Base-by-base conservation (phyloP, 495 filamentous ascomycete genomes). In the Opeltia flavorubescens region DNA sequence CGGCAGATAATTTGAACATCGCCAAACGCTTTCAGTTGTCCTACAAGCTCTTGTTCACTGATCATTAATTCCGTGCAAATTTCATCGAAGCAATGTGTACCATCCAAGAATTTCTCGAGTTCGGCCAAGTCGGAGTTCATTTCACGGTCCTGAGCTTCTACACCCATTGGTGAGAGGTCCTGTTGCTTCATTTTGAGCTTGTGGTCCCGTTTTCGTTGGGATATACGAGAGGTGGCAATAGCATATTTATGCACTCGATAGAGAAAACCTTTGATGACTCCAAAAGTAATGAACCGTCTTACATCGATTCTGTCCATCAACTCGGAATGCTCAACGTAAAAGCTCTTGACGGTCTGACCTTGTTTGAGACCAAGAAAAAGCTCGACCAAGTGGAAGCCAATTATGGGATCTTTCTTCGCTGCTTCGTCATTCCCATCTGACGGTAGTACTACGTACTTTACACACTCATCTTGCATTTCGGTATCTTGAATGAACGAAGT, bases 171-270 rank as follows among this genome's bases (percentile, higher is more conserved):
- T 25, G 9, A 4, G 17, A 30, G 4, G 5, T 18, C 20, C 25
- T 29, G 15, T 18, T 30, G 42, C 15, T n/a, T 15, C 24, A 23
- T 44, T 15, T 44, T 30, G 18, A 18, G 4, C 18, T 29, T 44
- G 42, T 44, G 26, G 9, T 44, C 42, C 24, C 23, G 44, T 31
- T 47, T 54, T 39, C 30, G 30, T 28, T 23, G 47, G 11, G 31
- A 7, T 18, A 27, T 28, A 5, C 21, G 17, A 13, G 45, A 29
- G 7, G 78, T 77, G 9, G 76, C 76, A 6, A 87, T 74, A 3
- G 86, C 83, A 57, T 93, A 91, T 58, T 88, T 88, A 65, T 96
- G 89, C 27, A 95, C 82, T 15, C 91, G 76, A 62, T 95, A 95
- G n/a, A 98, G 56, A 51, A 94, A 82, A 3, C 89, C 88, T 62